phyloP scores from a whole-genome alignment of 495 filamentous ascomycete genomes.

The Clavariopsis aquatica region DNA sequence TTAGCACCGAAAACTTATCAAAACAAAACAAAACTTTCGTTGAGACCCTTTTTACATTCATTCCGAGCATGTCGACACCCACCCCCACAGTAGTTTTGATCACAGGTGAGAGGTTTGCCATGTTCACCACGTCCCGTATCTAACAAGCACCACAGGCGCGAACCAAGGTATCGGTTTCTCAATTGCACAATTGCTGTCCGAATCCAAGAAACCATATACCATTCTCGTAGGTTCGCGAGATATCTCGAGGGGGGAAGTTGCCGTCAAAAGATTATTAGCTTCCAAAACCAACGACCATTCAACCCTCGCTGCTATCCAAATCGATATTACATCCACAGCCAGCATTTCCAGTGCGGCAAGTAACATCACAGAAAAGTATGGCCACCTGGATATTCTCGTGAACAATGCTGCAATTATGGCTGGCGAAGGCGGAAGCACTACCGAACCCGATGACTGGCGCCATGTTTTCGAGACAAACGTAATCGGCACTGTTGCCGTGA shows the following conservation, averaged over 20 bases:
- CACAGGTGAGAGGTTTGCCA: too few species aligned
- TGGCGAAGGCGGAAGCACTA: neutral
- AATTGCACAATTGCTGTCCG: conserved; percentile 7
- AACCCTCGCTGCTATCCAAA: conserved; percentile 6
- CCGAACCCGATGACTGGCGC: neutral
- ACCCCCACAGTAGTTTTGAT: conserved; percentile 4
- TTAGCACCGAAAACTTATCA: too few species aligned
- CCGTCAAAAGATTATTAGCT: neutral
- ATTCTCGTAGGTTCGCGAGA: conserved; percentile 12
- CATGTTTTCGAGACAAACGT: conserved; percentile 26
- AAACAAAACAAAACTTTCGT: too few species aligned
- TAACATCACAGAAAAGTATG: conserved; percentile 9
- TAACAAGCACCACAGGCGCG: conserved; percentile 2
- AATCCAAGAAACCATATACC: conserved; percentile 18
- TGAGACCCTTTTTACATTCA: too few species aligned
- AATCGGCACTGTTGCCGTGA: conserved; percentile 13
- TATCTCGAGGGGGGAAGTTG: conserved; percentile 4
- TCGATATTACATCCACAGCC: conserved; percentile 14
- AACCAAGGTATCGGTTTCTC: conserved; percentile 16
- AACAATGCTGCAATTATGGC: conserved; percentile 24
- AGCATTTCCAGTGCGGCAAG: conserved; percentile 1
- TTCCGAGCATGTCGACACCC: neutral
- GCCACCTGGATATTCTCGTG: conserved; percentile 23
- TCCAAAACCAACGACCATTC: conserved; percentile 4
- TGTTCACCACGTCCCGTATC: neutral